Evolutionary conservation across 176 grass and related monocot species (phyloP).

Genomic region (Hsuehochloa calcarea): DNA sequence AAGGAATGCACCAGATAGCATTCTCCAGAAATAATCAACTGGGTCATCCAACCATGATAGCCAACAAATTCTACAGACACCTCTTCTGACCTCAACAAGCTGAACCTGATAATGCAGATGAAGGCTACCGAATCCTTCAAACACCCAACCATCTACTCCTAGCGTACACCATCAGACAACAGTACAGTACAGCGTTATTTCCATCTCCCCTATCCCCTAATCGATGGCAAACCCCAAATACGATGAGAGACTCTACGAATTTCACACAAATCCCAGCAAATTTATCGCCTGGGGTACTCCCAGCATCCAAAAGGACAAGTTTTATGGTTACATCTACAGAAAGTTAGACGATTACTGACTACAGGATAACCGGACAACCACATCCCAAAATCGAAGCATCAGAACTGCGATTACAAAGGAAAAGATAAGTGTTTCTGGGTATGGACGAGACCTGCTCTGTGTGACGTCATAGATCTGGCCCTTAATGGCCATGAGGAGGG

Average conservation of each 20-base stretch:
- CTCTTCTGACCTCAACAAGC: not conserved
- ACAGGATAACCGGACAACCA: not conserved
- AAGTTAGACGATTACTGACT: not conserved
- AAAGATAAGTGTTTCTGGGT: not conserved
- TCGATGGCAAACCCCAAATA: not conserved
- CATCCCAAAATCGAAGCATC: slow-evolving; percentile 6
- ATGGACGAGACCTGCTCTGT: slow-evolving; percentile 56
- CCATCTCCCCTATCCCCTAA: not conserved
- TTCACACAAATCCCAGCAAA: not conserved
- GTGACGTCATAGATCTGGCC: slow-evolving; percentile 83
- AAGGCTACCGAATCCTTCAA: not conserved
- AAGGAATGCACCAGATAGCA: not conserved
- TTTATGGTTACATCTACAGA: not conserved
- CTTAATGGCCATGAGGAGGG: slow-evolving; percentile 81
- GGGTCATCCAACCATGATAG: not conserved
- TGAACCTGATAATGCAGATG: not conserved
- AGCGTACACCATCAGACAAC: not conserved
- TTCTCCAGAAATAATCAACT: not conserved
- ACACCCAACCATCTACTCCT: not conserved
- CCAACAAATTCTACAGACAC: not conserved
- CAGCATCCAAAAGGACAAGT: not conserved
- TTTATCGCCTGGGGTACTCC: not conserved
- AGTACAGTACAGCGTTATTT: not conserved
- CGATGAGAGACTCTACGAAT: not conserved
- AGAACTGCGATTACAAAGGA: not conserved